Evolutionary conservation across 2,329 filamentous ascomycete genomes (phyloP).

Genomic region (Rhexocercosporidium sp.): DNA sequence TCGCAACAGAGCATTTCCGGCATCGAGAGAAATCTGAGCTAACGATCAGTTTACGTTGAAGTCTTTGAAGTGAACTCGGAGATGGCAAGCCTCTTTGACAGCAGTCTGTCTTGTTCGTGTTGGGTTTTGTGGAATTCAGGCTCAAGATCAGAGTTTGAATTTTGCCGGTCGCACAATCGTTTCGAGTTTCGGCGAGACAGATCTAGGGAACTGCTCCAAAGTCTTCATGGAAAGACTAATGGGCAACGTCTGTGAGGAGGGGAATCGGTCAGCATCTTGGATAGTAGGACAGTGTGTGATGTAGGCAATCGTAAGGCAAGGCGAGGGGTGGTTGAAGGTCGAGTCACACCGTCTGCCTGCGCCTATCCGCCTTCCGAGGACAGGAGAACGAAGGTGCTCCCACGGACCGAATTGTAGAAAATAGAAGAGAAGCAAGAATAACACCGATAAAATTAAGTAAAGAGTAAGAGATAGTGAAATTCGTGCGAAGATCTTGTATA

Average conservation of each 20-base stretch:
- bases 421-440: not conserved
- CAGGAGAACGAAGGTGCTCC: not conserved
- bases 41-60: not conserved
- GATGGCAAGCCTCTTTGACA: not conserved
- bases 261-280: not conserved
- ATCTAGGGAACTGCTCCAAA: not conserved
- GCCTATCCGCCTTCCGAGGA: not conserved
- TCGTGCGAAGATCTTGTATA: not conserved
- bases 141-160: conserved; percentile 9
- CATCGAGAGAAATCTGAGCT: not conserved
- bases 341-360: conserved; percentile 6
- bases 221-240: not conserved
- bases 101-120: not conserved
- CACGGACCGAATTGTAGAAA: not conserved
- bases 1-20: not conserved
- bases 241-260: not conserved
- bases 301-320: not conserved
- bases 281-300: not conserved
- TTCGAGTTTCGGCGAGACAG: conserved; percentile 16
- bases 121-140: conserved; percentile 1
- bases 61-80: not conserved
- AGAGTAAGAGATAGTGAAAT: not conserved
- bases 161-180: conserved; percentile 25
- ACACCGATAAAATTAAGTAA: not conserved
- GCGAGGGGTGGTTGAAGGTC: conserved; percentile 1